A percentile compares a stretch with the other conserved stretches of the same genome.
These are phyloP conservation scores for Ceratocystis cubensis DNA, from an alignment of 2,329 filamentous ascomycete species.

Conservation along the genomic window DNA sequence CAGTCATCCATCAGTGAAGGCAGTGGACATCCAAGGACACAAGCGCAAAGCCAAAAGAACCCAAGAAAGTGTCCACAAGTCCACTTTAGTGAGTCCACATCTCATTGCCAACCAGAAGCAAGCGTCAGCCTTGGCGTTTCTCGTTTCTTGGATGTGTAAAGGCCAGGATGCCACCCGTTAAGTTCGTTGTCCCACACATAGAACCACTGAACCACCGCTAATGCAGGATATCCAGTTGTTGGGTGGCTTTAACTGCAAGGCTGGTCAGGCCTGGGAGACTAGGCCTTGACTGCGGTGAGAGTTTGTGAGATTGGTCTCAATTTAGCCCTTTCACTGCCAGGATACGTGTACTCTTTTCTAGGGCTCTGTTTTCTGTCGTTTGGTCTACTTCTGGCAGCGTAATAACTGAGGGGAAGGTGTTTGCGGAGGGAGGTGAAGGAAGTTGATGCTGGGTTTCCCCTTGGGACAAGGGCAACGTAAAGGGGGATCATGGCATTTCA, in stretches of 20 bases:
- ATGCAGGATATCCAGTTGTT: slow-evolving; percentile 8
- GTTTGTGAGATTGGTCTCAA: slow-evolving; percentile 12
- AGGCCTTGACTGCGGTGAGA: slow-evolving; percentile 11
- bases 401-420: neutral
- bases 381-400: neutral
- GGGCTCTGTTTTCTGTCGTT: neutral
- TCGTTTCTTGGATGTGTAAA: neutral
- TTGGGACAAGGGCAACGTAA: neutral
- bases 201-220: neutral
- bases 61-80: slow-evolving; percentile 11
- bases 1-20: slow-evolving; percentile 5
- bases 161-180: neutral
- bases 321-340: slow-evolving; percentile 9
- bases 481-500: neutral
- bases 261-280: neutral
- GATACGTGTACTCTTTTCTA: slow-evolving; percentile 8
- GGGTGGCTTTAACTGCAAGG: slow-evolving; percentile 7
- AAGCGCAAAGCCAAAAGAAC: slow-evolving; percentile 1
- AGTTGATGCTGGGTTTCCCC: neutral
- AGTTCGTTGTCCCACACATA: neutral
- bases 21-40: slow-evolving; percentile 1
- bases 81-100: slow-evolving; percentile 11
- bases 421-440: neutral
- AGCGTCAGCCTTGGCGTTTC: neutral
- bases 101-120: slow-evolving; percentile 1